Conservation (phyloP, 129 eudicot genomes). For the Arctium minus region DNA sequence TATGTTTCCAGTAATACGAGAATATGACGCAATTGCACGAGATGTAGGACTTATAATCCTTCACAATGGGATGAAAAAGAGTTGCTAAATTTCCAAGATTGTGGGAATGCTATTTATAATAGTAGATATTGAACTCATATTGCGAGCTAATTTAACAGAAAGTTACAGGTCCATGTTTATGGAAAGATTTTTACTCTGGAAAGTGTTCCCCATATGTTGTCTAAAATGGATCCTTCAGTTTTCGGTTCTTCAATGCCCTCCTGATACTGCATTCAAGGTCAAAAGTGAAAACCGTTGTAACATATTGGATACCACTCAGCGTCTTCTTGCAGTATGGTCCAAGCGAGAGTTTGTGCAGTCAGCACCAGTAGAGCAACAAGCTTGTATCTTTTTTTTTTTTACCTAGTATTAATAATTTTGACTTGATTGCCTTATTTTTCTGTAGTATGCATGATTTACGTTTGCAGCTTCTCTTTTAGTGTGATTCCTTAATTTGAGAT, state of each 20-base stretch:
- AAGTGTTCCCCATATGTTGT: slow-evolving; percentile 86
- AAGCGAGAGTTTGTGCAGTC: slow-evolving; percentile 88
- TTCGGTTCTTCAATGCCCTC: slow-evolving; percentile 75
- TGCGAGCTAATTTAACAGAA: background rate
- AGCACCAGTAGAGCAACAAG: slow-evolving; percentile 82
- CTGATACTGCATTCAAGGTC: slow-evolving; percentile 33
- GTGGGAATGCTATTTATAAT: background rate
- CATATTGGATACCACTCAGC: slow-evolving; percentile 60
- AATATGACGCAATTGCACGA: background rate
- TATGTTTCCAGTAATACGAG: background rate
- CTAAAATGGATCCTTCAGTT: slow-evolving; percentile 91
- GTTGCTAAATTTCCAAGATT: background rate
- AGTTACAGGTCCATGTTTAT: slow-evolving; percentile 61
- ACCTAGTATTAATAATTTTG: background rate
- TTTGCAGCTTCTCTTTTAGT: slow-evolving; percentile 6
- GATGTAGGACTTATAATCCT: background rate
- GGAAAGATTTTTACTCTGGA: slow-evolving; percentile 87
- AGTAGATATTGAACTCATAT: background rate
- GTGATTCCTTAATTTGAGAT: slow-evolving; percentile 45
- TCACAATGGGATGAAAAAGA: background rate
- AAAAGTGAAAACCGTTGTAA: slow-evolving; percentile 35
- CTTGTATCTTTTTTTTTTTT: slow-evolving; percentile 61
- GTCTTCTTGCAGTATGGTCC: slow-evolving; percentile 77
- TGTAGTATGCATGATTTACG: slow-evolving; percentile 1
- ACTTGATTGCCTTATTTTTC: background rate